Conservation (phyloP, 2,329 filamentous ascomycete genomes). For the Tolypocladium amazonense region DNA sequence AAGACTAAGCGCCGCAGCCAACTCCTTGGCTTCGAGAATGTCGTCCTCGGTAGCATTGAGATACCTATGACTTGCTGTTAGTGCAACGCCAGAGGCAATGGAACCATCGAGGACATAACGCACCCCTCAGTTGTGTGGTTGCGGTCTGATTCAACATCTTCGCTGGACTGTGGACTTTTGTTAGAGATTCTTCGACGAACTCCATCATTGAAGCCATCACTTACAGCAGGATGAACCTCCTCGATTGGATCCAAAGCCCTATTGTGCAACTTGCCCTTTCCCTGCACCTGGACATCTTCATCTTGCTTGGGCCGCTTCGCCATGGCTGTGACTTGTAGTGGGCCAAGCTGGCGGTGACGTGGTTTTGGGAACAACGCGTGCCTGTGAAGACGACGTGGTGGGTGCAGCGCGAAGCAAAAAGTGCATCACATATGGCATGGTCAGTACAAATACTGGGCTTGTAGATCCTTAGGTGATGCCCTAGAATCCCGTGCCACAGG, state of each 20-base stretch:
- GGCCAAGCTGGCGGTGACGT: not conserved
- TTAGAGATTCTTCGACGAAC: not conserved
- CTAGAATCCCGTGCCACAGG: not conserved
- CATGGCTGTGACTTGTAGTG: not conserved
- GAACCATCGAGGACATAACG: not conserved
- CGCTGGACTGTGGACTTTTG: not conserved
- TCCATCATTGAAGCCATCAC: not conserved
- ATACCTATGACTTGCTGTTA: not conserved
- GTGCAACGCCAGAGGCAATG: not conserved
- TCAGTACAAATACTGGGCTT: not conserved
- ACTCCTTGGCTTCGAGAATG: slow-evolving; percentile 29
- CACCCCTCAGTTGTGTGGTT: not conserved
- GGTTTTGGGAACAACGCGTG: not conserved
- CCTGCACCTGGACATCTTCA: not conserved
- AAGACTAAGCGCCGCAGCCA: slow-evolving; percentile 22
- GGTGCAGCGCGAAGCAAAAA: not conserved
- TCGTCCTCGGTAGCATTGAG: slow-evolving; percentile 31
- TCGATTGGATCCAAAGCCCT: not conserved
- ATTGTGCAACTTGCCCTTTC: not conserved
- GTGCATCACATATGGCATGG: not conserved
- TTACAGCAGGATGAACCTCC: not conserved
- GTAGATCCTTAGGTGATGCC: too few relatives aligned
- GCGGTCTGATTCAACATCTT: not conserved
- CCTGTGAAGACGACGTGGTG: not conserved
- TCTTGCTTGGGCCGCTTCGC: not conserved